Percentiles rank a stretch among this genome's conserved stretches.
Conservation (phyloP, 176 grass and related monocot genomes). For the Typha latifolia region DNA sequence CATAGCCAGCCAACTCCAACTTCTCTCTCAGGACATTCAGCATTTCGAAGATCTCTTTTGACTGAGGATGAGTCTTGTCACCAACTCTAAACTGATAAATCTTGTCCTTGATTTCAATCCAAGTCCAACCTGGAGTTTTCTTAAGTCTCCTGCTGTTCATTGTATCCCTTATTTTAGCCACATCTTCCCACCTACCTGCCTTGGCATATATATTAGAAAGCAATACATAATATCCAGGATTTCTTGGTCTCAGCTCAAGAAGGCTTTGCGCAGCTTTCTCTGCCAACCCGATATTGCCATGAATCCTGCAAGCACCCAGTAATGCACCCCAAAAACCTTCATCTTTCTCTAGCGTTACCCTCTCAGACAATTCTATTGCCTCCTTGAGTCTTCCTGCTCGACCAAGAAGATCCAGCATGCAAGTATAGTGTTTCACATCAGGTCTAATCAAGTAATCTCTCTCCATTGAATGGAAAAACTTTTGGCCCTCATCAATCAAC, state of each 20-base stretch:
- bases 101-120: not conserved
- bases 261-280: not conserved
- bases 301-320: not conserved
- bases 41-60: not conserved
- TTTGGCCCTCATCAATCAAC: not conserved
- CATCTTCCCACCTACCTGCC: not conserved
- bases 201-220: slow-evolving; percentile 4
- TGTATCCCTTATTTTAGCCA: not conserved
- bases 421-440: slow-evolving; percentile 1
- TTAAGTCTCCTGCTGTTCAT: not conserved
- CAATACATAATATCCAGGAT: slow-evolving; percentile 1
- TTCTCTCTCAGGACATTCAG: not conserved
- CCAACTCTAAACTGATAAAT: not conserved
- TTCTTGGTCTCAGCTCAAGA: not conserved
- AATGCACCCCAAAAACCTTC: slow-evolving; percentile 2
- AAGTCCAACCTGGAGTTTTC: not conserved
- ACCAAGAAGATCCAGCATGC: slow-evolving; percentile 2
- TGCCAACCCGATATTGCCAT: not conserved
- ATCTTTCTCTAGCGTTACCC: not conserved
- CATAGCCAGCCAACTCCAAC: not conserved
- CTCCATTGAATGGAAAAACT: not conserved
- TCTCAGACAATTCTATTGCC: not conserved
- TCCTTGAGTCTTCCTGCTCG: not conserved
- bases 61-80: not conserved
- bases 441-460: not conserved